Evolutionary conservation across 768 basidiomycete species (phyloP).

Genomic region (Mrakia blollopis): DNA sequence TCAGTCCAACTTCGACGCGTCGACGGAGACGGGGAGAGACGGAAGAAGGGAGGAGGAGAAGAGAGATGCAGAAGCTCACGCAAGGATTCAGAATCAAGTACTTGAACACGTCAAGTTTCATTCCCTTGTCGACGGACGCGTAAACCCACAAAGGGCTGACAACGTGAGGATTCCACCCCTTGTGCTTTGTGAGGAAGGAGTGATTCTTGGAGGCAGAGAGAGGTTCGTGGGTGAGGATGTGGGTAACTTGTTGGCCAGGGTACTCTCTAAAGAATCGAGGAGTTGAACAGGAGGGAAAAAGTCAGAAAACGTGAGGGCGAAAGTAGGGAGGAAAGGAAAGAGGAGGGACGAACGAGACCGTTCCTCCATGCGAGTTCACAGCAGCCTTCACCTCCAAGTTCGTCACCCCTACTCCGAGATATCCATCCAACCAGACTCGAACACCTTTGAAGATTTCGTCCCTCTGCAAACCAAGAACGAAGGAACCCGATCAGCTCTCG

Average conservation of each 20-base stretch:
- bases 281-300: too few relatives aligned
- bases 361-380: constrained; percentile 9
- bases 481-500: background rate
- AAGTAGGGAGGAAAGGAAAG: background rate
- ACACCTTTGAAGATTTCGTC: constrained; percentile 23
- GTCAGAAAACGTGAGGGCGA: background rate
- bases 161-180: constrained; percentile 16
- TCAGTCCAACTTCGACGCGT: background rate
- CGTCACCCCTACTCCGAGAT: background rate
- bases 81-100: background rate
- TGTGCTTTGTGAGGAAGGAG: constrained; percentile 4
- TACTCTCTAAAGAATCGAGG: background rate
- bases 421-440: constrained; percentile 18
- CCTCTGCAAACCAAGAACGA: background rate
- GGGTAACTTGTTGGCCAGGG: constrained; percentile 6
- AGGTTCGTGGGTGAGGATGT: constrained; percentile 16
- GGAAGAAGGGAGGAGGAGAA: background rate
- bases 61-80: background rate
- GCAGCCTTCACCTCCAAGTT: constrained; percentile 17
- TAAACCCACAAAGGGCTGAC: constrained; percentile 19
- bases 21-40: background rate
- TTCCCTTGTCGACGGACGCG: background rate
- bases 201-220: constrained; percentile 22
- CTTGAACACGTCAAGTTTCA: background rate
- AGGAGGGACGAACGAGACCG: constrained; percentile 6